These are phyloP conservation scores for Fusarium burgessii DNA, from an alignment of 2,329 filamentous ascomycete species.

Conservation along the genomic window DNA sequence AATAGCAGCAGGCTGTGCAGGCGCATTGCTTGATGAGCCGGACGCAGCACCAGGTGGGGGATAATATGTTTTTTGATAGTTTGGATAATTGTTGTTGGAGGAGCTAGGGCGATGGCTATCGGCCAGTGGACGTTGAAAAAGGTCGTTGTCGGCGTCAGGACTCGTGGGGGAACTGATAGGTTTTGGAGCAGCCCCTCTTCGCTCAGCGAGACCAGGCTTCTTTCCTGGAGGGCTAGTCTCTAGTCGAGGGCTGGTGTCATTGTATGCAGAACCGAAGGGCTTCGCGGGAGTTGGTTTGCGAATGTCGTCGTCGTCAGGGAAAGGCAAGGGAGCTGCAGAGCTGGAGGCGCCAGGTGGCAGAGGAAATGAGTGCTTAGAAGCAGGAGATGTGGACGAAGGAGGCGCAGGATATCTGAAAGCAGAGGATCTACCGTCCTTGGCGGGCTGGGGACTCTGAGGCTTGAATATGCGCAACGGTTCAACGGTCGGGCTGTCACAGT, in stretches of 20 bases:
- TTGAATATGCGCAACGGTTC: conserved; percentile 89
- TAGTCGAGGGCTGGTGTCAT: conserved; percentile 66
- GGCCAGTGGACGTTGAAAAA: conserved; percentile 77
- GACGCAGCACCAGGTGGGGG: conserved; percentile 63
- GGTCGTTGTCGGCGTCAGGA: conserved; percentile 79
- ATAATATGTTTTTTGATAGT: conserved; percentile 70
- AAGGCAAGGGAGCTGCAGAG: conserved; percentile 75
- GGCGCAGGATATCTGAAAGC: conserved; percentile 65
- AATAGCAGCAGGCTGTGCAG: conserved; percentile 36
- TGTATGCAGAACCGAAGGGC: conserved; percentile 59
- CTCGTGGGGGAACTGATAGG: conserved; percentile 86
- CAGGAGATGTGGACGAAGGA: conserved; percentile 55
- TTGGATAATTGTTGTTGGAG: conserved; percentile 58
- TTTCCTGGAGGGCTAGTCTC: conserved; percentile 67
- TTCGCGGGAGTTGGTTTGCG: conserved; percentile 60
- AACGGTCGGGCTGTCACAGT: conserved; percentile 80
- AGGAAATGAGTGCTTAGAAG: conserved; percentile 69
- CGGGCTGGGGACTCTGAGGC: conserved; percentile 73
- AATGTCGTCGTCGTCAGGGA: conserved; percentile 76
- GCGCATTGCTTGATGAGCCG: conserved; percentile 50
- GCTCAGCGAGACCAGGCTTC: conserved; percentile 79
- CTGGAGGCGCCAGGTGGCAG: conserved; percentile 77
- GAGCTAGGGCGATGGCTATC: conserved; percentile 56
- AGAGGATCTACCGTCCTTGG: conserved; percentile 54
- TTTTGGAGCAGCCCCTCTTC: conserved; percentile 83